Base-by-base conservation (phyloP, 1,284 basidiomycete genomes). In the Ceratobasidium sp. region DNA sequence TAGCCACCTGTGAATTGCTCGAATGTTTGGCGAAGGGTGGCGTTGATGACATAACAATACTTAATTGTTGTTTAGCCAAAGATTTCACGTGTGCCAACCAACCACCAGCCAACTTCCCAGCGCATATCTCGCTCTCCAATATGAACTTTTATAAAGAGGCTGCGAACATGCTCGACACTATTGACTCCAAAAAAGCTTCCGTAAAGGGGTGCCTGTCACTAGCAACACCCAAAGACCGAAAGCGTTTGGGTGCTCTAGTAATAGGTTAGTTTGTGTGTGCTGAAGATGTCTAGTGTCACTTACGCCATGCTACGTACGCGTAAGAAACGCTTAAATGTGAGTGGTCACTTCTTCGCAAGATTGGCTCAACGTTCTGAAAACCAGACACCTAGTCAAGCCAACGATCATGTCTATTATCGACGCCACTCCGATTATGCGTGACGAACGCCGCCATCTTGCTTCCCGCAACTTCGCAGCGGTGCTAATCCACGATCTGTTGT, bases 131-230 rank as follows among this genome's bases (percentile, higher is more conserved):
- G 43, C 13, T 21, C 13, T 5, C 28, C 50, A 52, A 80, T 82
- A 96, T 96, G 94, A 95, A 96, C 84, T 95, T 96, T 82, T 97
- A 96, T 84, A 94, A 94, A 83, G 90, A 92, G 79, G 93, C 93
- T 75, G 91, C 91, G 74, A 86, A 89, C 77, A 87, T 90, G 5
- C 85, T 98, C 78, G 94, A 96, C 79, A 89, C 89, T 76, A 85
- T 98, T 73, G 92, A 96, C 80, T 87, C 89, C 66, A 94, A 92
- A 80, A 87, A 93, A 81, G 94, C 94, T 14, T 95, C 93, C 7
- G 91, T 98, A 79, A 91, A 94, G 81, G 85, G 92, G 67, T 81
- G 93, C 46, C 84, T 95, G 63, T 88, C 88, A 26, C 87, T 87
- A 38, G 84, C 94, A 23, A 88, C 91, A 16, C 87, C 90, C 78